A percentile compares a stretch with the other conserved stretches of the same genome.
phyloP scores from a whole-genome alignment of 2,329 filamentous ascomycete genomes.

The Scedosporium boydii region DNA sequence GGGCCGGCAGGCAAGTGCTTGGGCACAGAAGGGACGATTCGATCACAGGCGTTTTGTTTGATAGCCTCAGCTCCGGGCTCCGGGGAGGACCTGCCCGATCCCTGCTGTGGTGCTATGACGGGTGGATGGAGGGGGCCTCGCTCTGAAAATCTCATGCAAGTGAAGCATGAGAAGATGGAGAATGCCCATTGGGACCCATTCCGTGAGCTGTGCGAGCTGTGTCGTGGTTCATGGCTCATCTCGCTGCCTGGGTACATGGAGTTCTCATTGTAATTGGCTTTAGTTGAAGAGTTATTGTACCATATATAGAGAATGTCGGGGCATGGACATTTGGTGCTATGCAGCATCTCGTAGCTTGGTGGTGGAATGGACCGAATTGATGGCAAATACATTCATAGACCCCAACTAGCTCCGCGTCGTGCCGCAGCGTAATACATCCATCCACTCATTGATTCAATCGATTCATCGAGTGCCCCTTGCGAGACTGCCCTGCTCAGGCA shows the following conservation, averaged over 20 bases:
- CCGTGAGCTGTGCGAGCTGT: too few relatives aligned
- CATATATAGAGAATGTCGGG: too few relatives aligned
- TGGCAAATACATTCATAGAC: neutral
- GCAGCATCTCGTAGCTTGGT: neutral
- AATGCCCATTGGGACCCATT: too few relatives aligned
- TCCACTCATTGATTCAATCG: too few relatives aligned
- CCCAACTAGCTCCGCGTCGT: neutral
- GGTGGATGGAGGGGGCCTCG: too few relatives aligned
- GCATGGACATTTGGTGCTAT: too few relatives aligned
- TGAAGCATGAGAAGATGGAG: too few relatives aligned
- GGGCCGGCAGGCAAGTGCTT: neutral
- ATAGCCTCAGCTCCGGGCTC: neutral
- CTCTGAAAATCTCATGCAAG: too few relatives aligned
- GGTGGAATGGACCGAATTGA: neutral
- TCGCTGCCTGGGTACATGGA: neutral
- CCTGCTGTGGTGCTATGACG: neutral
- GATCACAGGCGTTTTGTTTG: neutral
- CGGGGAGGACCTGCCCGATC: neutral
- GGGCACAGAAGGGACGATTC: neutral
- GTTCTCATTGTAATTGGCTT: too few relatives aligned
- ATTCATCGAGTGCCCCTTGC: too few relatives aligned
- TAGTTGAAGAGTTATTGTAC: too few relatives aligned
- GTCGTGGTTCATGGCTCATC: neutral
- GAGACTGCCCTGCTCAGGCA: too few relatives aligned
- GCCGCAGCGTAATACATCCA: neutral